A percentile compares a stretch with the other conserved stretches of the same genome.
phyloP scores from a whole-genome alignment of 2,329 filamentous ascomycete genomes.

The Trichophaea hybrida region DNA sequence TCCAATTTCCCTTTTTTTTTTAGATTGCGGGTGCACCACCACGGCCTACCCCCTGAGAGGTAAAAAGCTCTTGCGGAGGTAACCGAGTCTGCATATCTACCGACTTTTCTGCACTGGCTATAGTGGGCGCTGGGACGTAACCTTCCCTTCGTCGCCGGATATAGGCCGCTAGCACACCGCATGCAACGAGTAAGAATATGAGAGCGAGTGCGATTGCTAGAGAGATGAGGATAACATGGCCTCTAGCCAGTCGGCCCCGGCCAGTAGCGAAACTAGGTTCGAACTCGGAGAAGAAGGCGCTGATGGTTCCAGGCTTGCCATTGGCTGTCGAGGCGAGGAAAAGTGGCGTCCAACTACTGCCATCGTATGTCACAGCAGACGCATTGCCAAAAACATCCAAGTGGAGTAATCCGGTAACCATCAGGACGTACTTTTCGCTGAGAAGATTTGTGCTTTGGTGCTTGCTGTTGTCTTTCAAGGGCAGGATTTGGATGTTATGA shows the following conservation, averaged over 20 bases:
- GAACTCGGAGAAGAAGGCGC: slow-evolving; percentile 70
- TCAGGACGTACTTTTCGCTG: slow-evolving; percentile 51
- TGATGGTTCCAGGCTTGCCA: slow-evolving; percentile 57
- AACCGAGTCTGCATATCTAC: slow-evolving; percentile 37
- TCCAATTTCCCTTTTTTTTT: slow-evolving; percentile 17
- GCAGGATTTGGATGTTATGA: slow-evolving; percentile 67
- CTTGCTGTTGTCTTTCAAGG: slow-evolving; percentile 42
- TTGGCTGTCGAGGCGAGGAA: slow-evolving; percentile 57
- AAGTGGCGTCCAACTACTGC: slow-evolving; percentile 62
- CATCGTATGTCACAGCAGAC: slow-evolving; percentile 79
- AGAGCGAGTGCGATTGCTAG: slow-evolving; percentile 64
- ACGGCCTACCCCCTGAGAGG: not conserved
- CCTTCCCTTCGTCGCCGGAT: slow-evolving; percentile 63
- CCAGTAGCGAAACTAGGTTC: slow-evolving; percentile 55
- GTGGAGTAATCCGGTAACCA: slow-evolving; percentile 72
- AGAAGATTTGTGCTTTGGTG: slow-evolving; percentile 54
- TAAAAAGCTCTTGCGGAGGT: slow-evolving; percentile 34
- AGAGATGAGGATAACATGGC: slow-evolving; percentile 66
- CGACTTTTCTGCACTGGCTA: slow-evolving; percentile 32
- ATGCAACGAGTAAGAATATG: slow-evolving; percentile 62
- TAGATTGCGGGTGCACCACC: not conserved
- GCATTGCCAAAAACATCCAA: slow-evolving; percentile 60
- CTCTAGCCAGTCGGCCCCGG: slow-evolving; percentile 50
- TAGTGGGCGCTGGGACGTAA: slow-evolving; percentile 61
- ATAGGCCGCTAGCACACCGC: slow-evolving; percentile 60